Base-by-base conservation (phyloP, 2,329 filamentous ascomycete species). In the Nannizziopsis barbatae region DNA sequence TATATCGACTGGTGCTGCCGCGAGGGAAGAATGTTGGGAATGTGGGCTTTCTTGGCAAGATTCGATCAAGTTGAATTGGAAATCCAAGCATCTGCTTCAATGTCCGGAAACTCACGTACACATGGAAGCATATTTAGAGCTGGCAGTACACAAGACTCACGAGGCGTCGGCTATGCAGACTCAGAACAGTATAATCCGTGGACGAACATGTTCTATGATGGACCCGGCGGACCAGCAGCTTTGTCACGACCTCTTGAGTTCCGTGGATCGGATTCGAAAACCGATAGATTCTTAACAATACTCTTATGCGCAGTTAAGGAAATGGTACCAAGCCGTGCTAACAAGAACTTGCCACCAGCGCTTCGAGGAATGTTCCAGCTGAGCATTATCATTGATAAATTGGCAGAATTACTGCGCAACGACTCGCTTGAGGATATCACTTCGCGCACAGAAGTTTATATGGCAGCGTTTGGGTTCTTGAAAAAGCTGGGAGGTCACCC, bases 401-500 rank as follows among this genome's bases (percentile, higher is more conserved):
- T 60, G 11, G 63, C 63, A 1, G 62, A 70, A 17, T 56, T 71
- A 2, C 52, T 72, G 7, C 58, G 65, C 9, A 69, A 70, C 52
- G 68, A 70, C 48, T 66, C 65, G 6, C 50, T 71, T 9, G 61
- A 64, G 17, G 64, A 72, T 45, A 56, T 64, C 8, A 57, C 57
- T 0, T 59, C 57, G 42, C 60, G 65, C 20, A 37, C 37, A 9
- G 32, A 45, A 14, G 52, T 74, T 0, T 72, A 74, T 51, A 53
- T 57, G 5, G 59, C 58, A 2, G 53, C 72, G 2, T 52, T 75
- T 6, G 56, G 60, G 17, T 69, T 76, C 49, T 45, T 75, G 2
- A 49, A 58, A 1, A 52, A 56, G 0, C 49, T 75, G 9, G 57
- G 57, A 2, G 52, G 41, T 5, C 65, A 71, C 49, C 47, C 57